Evolutionary conservation across 176 grass and related monocot genomes (phyloP), one percentile per base, ranked within the genome.

Genomic region (Musa schizocarpa): DNA sequence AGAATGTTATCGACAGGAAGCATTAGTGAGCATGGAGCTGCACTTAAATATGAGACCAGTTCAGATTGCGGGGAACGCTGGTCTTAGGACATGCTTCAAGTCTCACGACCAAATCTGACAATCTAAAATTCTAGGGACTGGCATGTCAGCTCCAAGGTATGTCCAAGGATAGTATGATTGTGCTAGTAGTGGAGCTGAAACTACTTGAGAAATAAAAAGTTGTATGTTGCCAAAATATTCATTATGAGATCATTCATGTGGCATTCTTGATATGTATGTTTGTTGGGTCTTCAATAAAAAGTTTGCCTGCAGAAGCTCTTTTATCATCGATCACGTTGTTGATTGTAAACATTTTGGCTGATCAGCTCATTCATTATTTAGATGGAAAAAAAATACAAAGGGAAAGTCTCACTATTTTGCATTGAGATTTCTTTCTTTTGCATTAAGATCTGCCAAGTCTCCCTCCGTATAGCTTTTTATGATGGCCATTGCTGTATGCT

Each of bases 1-100:
- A 80, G 82, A 64, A 89, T 88, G 58, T 89, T 82, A 49, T n/a
- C 67, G 23, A 87, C 83, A 52, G 95, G 95, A 13, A 99, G 88
- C 74, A 99, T 92, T 88, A 99, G 86, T 24, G 95, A 92, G 82
- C 86, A 87, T 84, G 86, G 82, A 13, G 52, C 75, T 63, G 90
- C 87, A 25, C 84, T 88, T 52, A 83, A 89, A 73, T 92, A 79
- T 17, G 90, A 81, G 54, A 83, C 85, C 0, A 76, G 77, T 53
- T 90, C 93, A 0, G 74, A 87, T 50, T 69, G 74, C 63, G 87
- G 84, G 13, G 69, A 80, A 54, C 43, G 72, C 59, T 89, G 85
- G 74, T 52, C 51, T 69, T 68, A 67, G 54, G 54, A 21, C 2
- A 61, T 21, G 57, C 16, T 61, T 61, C 17, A 7, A 61, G 16